Evolutionary conservation across 352 stramenopile genomes (phyloP).

Genomic region (Elongisporangium prolatum): DNA sequence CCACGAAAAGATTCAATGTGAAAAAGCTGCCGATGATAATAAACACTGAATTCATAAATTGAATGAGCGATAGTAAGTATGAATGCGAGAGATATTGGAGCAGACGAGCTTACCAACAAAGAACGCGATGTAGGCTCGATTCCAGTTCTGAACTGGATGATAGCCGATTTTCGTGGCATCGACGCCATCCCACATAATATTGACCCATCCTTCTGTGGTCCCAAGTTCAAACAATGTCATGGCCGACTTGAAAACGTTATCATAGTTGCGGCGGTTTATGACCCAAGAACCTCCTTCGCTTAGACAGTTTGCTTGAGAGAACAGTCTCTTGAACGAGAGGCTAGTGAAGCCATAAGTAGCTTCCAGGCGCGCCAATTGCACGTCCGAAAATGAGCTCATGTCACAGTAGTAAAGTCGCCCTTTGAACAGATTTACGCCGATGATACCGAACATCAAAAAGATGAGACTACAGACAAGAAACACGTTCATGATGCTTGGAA

Average conservation of each 20-base stretch:
- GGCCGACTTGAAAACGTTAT: conserved; percentile 55
- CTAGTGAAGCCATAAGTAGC: conserved; percentile 29
- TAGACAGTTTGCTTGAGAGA: conserved; percentile 29
- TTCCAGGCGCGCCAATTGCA: conserved; percentile 17
- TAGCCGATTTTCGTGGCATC: conserved; percentile 60
- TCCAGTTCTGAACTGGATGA: conserved; percentile 72
- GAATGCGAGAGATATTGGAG: too few species aligned
- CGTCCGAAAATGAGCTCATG: conserved; percentile 28
- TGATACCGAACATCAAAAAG: conserved; percentile 83
- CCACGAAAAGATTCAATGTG: conserved; percentile 86
- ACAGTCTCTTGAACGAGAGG: conserved; percentile 36
- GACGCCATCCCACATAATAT: conserved; percentile 75
- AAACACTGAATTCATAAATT: conserved; percentile 49
- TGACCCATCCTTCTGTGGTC: conserved; percentile 82
- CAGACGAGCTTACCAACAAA: conserved; percentile 73
- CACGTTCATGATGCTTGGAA: conserved; percentile 76
- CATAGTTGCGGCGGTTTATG: conserved; percentile 43
- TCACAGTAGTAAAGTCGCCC: conserved; percentile 74
- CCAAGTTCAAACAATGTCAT: conserved; percentile 81
- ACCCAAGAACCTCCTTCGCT: conserved; percentile 21
- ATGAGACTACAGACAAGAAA: conserved; percentile 86
- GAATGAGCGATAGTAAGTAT: too few species aligned
- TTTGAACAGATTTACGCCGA: conserved; percentile 76
- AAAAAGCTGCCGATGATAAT: conserved; percentile 86
- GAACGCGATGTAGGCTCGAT: conserved; percentile 58